Conservation (phyloP, 805 yeast genomes). For the Cyberlindnera japonica region DNA sequence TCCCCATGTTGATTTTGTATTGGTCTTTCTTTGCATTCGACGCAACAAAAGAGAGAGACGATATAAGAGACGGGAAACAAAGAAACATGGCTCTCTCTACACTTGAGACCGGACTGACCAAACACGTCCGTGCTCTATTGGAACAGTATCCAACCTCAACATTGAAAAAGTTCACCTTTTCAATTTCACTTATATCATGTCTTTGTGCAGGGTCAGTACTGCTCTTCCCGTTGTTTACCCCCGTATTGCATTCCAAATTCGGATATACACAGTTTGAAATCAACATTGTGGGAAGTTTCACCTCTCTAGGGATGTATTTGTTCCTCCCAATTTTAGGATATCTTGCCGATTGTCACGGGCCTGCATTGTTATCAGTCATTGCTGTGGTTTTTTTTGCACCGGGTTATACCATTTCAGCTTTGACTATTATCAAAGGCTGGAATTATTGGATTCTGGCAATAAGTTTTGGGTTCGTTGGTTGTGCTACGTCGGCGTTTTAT, state of each 20-base stretch:
- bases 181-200: conserved; percentile 58
- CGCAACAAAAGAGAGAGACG: too few relatives aligned
- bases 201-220: conserved; percentile 79
- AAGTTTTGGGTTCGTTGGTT: conserved; percentile 59
- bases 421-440: conserved; percentile 29
- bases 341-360: conserved; percentile 82
- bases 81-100: conserved; percentile 27
- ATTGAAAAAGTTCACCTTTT: conserved; percentile 49
- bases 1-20: too few relatives aligned
- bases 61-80: too few relatives aligned
- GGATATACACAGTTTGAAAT: conserved; percentile 62
- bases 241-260: conserved; percentile 56
- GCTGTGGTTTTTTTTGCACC: conserved; percentile 63
- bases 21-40: too few relatives aligned
- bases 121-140: conserved; percentile 41
- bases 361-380: conserved; percentile 62
- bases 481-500: conserved; percentile 69
- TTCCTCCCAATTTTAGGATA: conserved; percentile 81
- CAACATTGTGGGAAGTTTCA: conserved; percentile 70
- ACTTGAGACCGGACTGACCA: conserved; percentile 40
- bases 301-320: conserved; percentile 78
- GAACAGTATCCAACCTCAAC: conserved; percentile 37
- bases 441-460: conserved; percentile 37
- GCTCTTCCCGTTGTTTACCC: conserved; percentile 75
- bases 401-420: conserved; percentile 54